A percentile compares a stretch with the other conserved stretches of the same genome.
These are phyloP conservation scores for Ophiosphaerella narmari DNA, from an alignment of 2,329 filamentous ascomycete genomes.

Conservation along the genomic window DNA sequence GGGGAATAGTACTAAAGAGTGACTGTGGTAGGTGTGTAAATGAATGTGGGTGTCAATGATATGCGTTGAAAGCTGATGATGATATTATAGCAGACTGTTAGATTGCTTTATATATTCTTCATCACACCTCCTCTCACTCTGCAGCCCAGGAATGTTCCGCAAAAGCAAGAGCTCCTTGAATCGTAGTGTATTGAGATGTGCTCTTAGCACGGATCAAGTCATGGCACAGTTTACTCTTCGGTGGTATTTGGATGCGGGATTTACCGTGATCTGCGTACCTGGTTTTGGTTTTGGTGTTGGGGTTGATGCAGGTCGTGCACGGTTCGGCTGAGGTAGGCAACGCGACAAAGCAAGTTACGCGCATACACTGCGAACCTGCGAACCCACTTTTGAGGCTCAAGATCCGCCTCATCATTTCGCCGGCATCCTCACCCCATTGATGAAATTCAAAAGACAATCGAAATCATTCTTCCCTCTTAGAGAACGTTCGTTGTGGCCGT, in stretches of 20 bases:
- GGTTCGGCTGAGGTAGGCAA: background rate
- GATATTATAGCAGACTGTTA: background rate
- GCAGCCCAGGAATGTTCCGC: background rate
- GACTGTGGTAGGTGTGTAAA: background rate
- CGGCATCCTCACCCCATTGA: too few relatives aligned
- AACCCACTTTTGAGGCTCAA: too few relatives aligned
- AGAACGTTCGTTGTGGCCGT: too few relatives aligned
- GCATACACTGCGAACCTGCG: too few relatives aligned
- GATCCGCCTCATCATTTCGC: too few relatives aligned
- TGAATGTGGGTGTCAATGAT: too few relatives aligned
- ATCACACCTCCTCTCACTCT: background rate
- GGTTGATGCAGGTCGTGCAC: background rate
- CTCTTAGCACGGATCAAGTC: conserved; percentile 3
- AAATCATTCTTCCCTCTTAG: too few relatives aligned
- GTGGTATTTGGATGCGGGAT: background rate
- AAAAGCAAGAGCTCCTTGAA: background rate
- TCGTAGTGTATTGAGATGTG: conserved; percentile 1
- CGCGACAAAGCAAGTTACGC: too few relatives aligned
- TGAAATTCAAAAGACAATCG: too few relatives aligned
- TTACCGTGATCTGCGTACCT: background rate
- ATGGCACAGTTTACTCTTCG: background rate
- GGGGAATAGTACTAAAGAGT: conserved; percentile 1
- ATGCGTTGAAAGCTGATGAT: background rate
- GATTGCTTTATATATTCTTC: conserved; percentile 1
- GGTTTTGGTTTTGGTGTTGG: background rate